Conservation (phyloP, 2,329 filamentous ascomycete genomes). For the Hymenoscyphus salicellus region DNA sequence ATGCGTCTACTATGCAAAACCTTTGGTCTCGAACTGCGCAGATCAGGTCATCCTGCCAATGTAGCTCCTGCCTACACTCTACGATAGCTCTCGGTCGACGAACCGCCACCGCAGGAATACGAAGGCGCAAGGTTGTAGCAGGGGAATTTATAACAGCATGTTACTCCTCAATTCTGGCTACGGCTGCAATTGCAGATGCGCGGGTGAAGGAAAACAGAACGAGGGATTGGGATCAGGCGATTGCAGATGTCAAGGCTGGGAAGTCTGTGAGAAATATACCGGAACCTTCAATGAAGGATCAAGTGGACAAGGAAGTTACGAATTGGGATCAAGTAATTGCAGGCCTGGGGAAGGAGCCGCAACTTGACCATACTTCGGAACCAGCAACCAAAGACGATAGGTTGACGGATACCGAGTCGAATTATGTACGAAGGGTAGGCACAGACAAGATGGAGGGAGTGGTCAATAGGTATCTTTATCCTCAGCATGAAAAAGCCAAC, state of each 20-base stretch:
- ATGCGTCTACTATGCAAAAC: conserved; percentile 56
- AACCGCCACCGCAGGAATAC: conserved; percentile 47
- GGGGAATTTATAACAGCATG: conserved; percentile 61
- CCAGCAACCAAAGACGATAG: background rate
- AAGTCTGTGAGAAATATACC: conserved; percentile 6
- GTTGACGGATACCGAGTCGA: background rate
- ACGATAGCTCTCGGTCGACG: conserved; percentile 48
- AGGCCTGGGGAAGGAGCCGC: background rate
- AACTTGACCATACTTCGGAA: background rate
- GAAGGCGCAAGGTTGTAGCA: conserved; percentile 48
- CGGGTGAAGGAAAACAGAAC: conserved; percentile 55
- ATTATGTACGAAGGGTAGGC: background rate
- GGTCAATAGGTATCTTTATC: background rate
- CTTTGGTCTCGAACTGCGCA: conserved; percentile 66
- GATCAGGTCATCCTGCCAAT: conserved; percentile 60
- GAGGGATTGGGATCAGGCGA: conserved; percentile 58
- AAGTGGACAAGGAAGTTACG: background rate
- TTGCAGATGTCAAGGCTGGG: conserved; percentile 49
- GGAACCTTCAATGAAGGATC: background rate
- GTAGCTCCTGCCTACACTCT: conserved; percentile 56
- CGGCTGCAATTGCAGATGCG: conserved; percentile 61
- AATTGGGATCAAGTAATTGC: background rate
- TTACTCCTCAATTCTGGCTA: conserved; percentile 66
- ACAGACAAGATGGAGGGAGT: background rate
- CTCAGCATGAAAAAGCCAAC: background rate